A percentile compares a stretch with the other conserved stretches of the same genome.
These are phyloP conservation scores for Forsythia viridissima DNA, from an alignment of 257 asterid genomes.

Conservation along the genomic window DNA sequence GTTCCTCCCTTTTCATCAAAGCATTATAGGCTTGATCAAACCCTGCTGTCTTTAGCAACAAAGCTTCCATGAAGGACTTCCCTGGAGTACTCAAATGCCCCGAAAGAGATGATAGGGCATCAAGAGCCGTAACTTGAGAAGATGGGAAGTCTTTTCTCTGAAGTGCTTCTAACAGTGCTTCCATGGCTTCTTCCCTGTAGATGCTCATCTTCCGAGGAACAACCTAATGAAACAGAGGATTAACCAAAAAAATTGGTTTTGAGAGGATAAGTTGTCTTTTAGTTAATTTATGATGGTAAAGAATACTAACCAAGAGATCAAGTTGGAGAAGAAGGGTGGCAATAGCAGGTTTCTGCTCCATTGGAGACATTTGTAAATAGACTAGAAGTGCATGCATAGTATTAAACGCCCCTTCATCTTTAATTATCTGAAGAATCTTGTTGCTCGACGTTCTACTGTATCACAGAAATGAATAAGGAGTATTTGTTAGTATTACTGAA, in stretches of 20 bases:
- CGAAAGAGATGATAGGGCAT: constrained; percentile 55
- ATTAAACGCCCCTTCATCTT: constrained; percentile 81
- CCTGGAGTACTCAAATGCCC: constrained; percentile 51
- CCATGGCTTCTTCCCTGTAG: constrained; percentile 83
- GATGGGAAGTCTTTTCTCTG: constrained; percentile 67
- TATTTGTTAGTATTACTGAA: neutral
- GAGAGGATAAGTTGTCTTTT: neutral
- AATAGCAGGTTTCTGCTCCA: constrained; percentile 74
- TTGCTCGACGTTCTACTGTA: constrained; percentile 59
- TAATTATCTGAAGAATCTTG: constrained; percentile 66
- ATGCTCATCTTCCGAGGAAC: constrained; percentile 83
- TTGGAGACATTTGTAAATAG: constrained; percentile 75
- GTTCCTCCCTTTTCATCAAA: constrained; percentile 41
- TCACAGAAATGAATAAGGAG: constrained; percentile 8
- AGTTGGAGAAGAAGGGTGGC: constrained; percentile 86
- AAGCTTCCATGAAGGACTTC: constrained; percentile 55
- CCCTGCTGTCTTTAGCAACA: constrained; percentile 70
- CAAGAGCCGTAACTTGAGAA: constrained; percentile 65
- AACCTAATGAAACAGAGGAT: constrained; percentile 32
- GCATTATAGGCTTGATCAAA: constrained; percentile 49
- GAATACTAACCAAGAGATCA: constrained; percentile 67
- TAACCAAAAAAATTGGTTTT: neutral
- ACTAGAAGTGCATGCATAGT: constrained; percentile 77
- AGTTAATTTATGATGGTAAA: constrained; percentile 9
- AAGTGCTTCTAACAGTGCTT: constrained; percentile 67